Conservation (phyloP, 768 basidiomycete species). For the Pleurotus tuoliensis region DNA sequence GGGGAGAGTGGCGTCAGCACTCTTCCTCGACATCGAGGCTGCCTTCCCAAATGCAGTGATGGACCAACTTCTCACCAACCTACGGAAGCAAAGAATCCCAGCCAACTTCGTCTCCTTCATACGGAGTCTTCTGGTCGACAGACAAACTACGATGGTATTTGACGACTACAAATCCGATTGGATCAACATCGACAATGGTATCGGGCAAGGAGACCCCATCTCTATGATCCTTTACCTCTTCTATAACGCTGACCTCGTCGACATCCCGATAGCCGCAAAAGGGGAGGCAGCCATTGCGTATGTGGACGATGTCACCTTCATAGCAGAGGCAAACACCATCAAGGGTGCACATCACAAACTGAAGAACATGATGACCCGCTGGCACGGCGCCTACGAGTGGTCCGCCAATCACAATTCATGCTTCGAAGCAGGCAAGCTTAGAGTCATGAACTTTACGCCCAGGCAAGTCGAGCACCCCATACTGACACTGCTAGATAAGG, state of each 20-base stretch:
- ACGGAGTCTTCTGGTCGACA: neutral
- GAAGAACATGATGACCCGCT: neutral
- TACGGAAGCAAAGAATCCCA: neutral
- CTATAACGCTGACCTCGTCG: neutral
- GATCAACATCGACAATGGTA: neutral
- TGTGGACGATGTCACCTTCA: neutral
- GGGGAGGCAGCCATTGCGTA: neutral
- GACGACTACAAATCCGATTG: neutral
- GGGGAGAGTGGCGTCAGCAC: constrained; percentile 26
- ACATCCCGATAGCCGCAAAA: neutral
- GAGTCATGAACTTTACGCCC: constrained; percentile 11
- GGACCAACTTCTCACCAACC: neutral
- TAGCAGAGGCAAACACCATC: neutral
- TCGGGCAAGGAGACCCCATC: neutral
- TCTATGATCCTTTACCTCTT: neutral
- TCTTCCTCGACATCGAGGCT: constrained; percentile 40
- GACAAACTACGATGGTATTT: neutral
- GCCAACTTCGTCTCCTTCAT: neutral
- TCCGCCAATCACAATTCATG: neutral
- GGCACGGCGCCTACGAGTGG: neutral
- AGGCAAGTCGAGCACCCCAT: neutral
- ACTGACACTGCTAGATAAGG: neutral
- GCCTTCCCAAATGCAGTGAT: constrained; percentile 32
- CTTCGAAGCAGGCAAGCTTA: neutral
- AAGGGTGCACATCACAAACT: neutral